phyloP scores from a whole-genome alignment of 129 eudicot species.

The Heracleum sosnowskyi region DNA sequence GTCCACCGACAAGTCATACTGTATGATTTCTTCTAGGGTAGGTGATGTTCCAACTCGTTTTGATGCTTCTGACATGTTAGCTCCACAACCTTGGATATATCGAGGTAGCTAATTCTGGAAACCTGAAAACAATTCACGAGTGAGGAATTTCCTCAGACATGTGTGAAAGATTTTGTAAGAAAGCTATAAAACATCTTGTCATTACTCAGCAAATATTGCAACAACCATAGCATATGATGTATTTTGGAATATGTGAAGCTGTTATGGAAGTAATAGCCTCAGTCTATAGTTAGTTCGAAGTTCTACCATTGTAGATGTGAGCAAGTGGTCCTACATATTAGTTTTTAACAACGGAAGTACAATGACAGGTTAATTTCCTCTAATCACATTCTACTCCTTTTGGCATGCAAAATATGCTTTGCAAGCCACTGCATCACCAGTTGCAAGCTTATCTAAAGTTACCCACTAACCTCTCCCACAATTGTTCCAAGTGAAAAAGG shows the following conservation, averaged over 20 bases:
- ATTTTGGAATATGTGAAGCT: not conserved
- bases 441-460: not conserved
- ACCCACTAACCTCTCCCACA: not conserved
- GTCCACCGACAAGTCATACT: conserved; percentile 98
- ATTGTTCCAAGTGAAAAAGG: not conserved
- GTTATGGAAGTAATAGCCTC: not conserved
- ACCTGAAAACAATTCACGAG: not conserved
- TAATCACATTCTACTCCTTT: not conserved
- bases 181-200: not conserved
- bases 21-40: conserved; percentile 88
- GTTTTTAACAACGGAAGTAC: not conserved
- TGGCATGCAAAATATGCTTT: not conserved
- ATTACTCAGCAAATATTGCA: not conserved
- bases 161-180: not conserved
- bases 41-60: conserved; percentile 67
- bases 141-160: not conserved
- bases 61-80: conserved; percentile 85
- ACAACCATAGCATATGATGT: not conserved
- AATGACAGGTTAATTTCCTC: not conserved
- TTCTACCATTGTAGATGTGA: not conserved
- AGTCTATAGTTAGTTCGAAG: not conserved
- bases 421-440: not conserved
- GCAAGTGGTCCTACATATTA: not conserved
- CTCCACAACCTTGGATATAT: conserved; percentile 93
- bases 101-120: conserved; percentile 40